These are phyloP conservation scores for Hymenoscyphus scutula DNA, from an alignment of 2,329 filamentous ascomycete genomes.

Conservation along the genomic window DNA sequence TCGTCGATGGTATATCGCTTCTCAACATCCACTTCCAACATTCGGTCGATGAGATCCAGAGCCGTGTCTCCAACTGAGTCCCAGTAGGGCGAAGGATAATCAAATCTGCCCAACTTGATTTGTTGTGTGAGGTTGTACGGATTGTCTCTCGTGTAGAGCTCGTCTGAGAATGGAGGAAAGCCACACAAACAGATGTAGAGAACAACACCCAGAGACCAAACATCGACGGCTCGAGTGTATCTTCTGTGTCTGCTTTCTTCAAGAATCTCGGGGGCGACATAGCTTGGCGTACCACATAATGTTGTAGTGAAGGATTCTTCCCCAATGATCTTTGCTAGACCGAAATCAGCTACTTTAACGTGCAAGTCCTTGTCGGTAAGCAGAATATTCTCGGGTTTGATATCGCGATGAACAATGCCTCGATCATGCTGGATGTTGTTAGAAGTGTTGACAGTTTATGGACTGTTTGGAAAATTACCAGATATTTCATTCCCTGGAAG, in stretches of 20 bases:
- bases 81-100: conserved; percentile 97
- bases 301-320: conserved; percentile 98
- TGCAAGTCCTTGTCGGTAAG: conserved; percentile 79
- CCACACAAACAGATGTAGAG: conserved; percentile 96
- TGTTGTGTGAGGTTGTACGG: conserved; percentile 86
- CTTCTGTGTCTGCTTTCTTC: conserved; percentile 76
- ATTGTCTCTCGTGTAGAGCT: conserved; percentile 76
- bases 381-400: conserved; percentile 63
- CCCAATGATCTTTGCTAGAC: conserved; percentile 95
- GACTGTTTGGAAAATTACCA: conserved; percentile 57
- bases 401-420: conserved; percentile 95
- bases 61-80: conserved; percentile 83
- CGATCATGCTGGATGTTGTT: conserved; percentile 73
- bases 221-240: conserved; percentile 92
- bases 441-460: conserved; percentile 24
- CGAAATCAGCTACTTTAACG: conserved; percentile 94
- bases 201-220: conserved; percentile 97
- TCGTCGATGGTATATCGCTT: conserved; percentile 85
- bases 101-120: conserved; percentile 83
- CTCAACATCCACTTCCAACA: conserved; percentile 86
- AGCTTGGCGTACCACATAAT: conserved; percentile 92
- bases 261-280: conserved; percentile 94
- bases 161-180: conserved; percentile 95
- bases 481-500: conserved; percentile 90
- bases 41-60: conserved; percentile 86